Evolutionary conservation across 495 filamentous ascomycete species (phyloP).

Genomic region (Annulohypoxylon stygium): DNA sequence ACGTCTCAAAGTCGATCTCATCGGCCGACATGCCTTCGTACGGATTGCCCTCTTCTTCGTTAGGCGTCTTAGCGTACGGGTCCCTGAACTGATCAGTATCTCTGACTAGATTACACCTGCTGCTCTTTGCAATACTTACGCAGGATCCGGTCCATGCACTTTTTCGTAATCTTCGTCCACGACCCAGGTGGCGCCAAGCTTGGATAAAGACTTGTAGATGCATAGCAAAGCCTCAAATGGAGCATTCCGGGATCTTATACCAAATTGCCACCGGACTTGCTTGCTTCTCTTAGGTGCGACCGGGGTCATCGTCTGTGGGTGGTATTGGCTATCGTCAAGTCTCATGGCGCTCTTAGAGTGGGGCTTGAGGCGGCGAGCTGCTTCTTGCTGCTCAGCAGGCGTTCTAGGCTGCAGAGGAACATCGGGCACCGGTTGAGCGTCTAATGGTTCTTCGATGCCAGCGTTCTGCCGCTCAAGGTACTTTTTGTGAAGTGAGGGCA

Average conservation of each 20-base stretch:
- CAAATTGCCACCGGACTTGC: slow-evolving; percentile 94
- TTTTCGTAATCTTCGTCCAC: slow-evolving; percentile 67
- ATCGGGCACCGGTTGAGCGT: slow-evolving; percentile 59
- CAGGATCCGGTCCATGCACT: slow-evolving; percentile 48
- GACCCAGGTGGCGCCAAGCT: slow-evolving; percentile 90
- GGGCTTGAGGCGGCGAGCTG: slow-evolving; percentile 80
- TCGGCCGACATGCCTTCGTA: slow-evolving; percentile 46
- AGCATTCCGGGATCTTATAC: slow-evolving; percentile 92
- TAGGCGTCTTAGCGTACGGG: slow-evolving; percentile 42
- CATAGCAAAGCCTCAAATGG: slow-evolving; percentile 93
- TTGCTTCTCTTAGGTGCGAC: slow-evolving; percentile 73
- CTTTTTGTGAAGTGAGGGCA: slow-evolving; percentile 89
- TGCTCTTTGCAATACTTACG: slow-evolving; percentile 31
- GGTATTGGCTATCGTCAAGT: slow-evolving; percentile 71
- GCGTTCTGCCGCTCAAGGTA: slow-evolving; percentile 81
- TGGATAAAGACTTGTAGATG: slow-evolving; percentile 88
- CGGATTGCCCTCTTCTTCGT: slow-evolving; percentile 43
- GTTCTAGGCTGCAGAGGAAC: slow-evolving; percentile 67
- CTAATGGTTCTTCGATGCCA: slow-evolving; percentile 55
- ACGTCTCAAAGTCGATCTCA: slow-evolving; percentile 47
- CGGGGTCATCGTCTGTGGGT: slow-evolving; percentile 74
- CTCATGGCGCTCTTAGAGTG: slow-evolving; percentile 74
- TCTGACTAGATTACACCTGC: not conserved
- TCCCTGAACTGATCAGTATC: slow-evolving; percentile 39
- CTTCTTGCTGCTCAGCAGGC: slow-evolving; percentile 80